These are phyloP conservation scores for Podaxis pistillaris DNA, from an alignment of 768 basidiomycete species.

Conservation along the genomic window DNA sequence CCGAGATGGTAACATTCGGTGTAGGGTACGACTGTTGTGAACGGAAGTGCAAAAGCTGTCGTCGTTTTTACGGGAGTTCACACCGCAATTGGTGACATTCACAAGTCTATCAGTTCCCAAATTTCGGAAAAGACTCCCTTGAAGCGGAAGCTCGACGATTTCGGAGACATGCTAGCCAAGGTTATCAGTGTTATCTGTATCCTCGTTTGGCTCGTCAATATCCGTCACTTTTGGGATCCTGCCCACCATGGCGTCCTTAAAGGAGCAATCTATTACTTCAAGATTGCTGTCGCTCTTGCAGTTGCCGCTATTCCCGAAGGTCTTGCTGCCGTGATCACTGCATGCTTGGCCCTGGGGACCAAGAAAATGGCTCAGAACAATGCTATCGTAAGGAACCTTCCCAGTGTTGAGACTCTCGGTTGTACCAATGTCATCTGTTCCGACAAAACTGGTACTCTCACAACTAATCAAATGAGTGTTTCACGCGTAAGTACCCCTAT, in stretches of 20 bases:
- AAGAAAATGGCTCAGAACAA: constrained; percentile 99
- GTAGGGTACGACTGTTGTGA: constrained; percentile 95
- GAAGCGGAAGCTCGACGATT: constrained; percentile 97
- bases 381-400: constrained; percentile 94
- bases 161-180: constrained; percentile 96
- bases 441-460: constrained; percentile 96
- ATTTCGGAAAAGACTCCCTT: constrained; percentile 95
- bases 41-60: constrained; percentile 83
- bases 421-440: constrained; percentile 99
- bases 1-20: constrained; percentile 3
- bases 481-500: constrained; percentile 52
- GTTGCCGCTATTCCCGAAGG: constrained; percentile 99
- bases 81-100: constrained; percentile 96
- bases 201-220: constrained; percentile 97
- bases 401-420: constrained; percentile 95
- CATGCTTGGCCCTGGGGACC: constrained; percentile 93
- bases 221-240: constrained; percentile 95
- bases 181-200: constrained; percentile 97
- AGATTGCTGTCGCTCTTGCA: constrained; percentile 98
- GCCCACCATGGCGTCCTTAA: constrained; percentile 87
- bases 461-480: constrained; percentile 98
- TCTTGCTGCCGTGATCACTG: constrained; percentile 97
- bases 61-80: constrained; percentile 83
- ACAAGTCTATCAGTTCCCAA: constrained; percentile 92
- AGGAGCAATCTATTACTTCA: constrained; percentile 98